Evolutionary conservation across 164 flowering plant genomes (phyloP), one percentile per base, ranked within the genome.

Genomic region (Brasenia schreberi): DNA sequence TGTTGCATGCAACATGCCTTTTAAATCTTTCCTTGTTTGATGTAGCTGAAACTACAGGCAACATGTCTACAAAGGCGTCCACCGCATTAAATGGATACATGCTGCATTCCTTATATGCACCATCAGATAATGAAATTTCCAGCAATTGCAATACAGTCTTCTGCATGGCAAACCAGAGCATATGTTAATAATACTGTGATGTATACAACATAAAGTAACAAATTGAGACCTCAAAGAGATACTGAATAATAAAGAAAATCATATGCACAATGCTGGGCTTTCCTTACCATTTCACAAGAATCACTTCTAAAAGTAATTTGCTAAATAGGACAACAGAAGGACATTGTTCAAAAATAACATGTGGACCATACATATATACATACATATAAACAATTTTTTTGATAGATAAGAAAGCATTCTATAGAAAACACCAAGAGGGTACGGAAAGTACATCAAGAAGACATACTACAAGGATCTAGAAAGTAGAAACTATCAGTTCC

Each of bases 21-120:
- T 82, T 81, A 74, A 81, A 68, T 67, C 73, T 75, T 61, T 68
- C 64, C 27, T 18, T 63, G 44, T 60, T 73, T 65, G 63, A 65
- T 65, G 74, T 64, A 67, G 58, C 71, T 66, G 75, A 67, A 64
- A 77, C 67, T 44, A 44, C 7, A 42, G 83, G 78, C 75, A 82
- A 76, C 69, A 77, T 66, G 63, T 81, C 88, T 44, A 66, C 71
- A 72, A 81, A 71, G 61, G 68, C 67, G 75, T 73, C 69, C 39
- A 61, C 69, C 59, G 78, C 27, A 67, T 63, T 69, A 6, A 81
- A 67, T 42, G 71, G 80, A 17, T 71, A 59, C 27, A 45, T 23
- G 53, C 82, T 87, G 67, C 66, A 44, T 64, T 79, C 84, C 72
- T 75, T 83, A 61, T 76, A 83, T 53, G 67, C 49, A 69, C 81